Percentiles rank a stretch among this genome's conserved stretches.
Conservation (phyloP, 371 early-diverging fungal genomes). For the Circinella minor region DNA sequence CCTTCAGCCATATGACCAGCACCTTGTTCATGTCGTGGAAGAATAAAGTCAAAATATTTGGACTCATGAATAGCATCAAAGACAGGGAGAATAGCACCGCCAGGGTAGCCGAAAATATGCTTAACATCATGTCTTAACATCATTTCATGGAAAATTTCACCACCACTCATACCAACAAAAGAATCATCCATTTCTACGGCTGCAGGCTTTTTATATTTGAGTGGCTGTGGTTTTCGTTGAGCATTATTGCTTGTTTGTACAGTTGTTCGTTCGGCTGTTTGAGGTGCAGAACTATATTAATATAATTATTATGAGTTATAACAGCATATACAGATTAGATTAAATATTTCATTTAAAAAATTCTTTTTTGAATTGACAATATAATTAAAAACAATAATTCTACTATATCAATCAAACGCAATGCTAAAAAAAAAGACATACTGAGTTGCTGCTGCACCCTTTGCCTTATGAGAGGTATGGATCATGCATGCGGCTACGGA, state of each 20-base stretch:
- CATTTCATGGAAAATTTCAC: slow-evolving; percentile 98
- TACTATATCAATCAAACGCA: too few species aligned
- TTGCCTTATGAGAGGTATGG: slow-evolving; percentile 32
- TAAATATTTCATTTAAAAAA: too few species aligned
- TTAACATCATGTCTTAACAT: slow-evolving; percentile 93
- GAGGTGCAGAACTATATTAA: slow-evolving; percentile 14
- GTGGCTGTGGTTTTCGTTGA: slow-evolving; percentile 28
- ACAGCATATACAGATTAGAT: neutral
- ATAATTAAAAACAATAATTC: too few species aligned
- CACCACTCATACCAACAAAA: slow-evolving; percentile 96
- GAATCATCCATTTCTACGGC: slow-evolving; percentile 63
- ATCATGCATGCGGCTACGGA: slow-evolving; percentile 31
- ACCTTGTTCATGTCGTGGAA: slow-evolving; percentile 97
- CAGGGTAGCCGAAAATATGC: slow-evolving; percentile 96
- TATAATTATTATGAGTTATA: neutral
- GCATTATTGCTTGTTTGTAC: slow-evolving; percentile 8
- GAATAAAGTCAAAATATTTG: slow-evolving; percentile 91
- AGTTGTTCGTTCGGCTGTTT: slow-evolving; percentile 16
- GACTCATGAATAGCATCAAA: slow-evolving; percentile 97
- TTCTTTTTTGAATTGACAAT: too few species aligned
- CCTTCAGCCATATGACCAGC: slow-evolving; percentile 99
- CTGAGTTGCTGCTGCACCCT: slow-evolving; percentile 26
- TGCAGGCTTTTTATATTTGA: slow-evolving; percentile 21
- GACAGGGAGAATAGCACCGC: slow-evolving; percentile 96
- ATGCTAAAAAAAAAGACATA: slow-evolving; percentile 3